Conservation (phyloP, 73 alveolate genomes). For the Diophrys appendiculata region DNA sequence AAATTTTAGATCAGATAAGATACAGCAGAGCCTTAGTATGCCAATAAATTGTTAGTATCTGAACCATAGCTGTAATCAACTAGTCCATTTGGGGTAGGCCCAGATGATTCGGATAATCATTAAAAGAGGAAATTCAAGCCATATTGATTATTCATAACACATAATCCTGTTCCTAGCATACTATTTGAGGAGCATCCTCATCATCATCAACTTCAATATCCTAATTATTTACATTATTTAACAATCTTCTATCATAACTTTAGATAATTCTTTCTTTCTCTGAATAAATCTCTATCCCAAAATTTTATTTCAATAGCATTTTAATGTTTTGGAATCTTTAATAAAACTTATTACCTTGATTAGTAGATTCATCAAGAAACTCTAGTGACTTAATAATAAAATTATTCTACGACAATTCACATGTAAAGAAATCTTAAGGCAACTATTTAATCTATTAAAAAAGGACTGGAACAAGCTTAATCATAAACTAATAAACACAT, state of each 20-base stretch:
- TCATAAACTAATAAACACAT: conserved; percentile 4
- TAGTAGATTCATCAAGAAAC: conserved; percentile 11
- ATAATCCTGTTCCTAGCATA: no score
- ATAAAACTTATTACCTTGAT: background rate
- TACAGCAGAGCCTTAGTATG: no score
- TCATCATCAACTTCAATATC: conserved; percentile 29
- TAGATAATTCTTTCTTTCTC: background rate
- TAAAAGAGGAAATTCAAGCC: no score
- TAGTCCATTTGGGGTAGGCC: no score
- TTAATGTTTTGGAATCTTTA: conserved; percentile 35
- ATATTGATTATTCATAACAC: no score
- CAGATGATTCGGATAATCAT: no score
- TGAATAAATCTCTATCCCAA: background rate
- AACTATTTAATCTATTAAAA: conserved; percentile 30
- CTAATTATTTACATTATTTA: background rate
- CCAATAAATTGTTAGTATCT: no score
- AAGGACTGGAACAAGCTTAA: conserved; percentile 36
- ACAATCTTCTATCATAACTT: background rate
- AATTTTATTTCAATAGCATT: conserved; percentile 8
- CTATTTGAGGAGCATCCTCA: conserved; percentile 56
- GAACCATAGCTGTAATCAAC: no score
- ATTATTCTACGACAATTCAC: conserved; percentile 25
- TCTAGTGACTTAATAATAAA: conserved; percentile 23
- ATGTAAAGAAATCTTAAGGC: conserved; percentile 55
- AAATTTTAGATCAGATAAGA: no score